These are phyloP conservation scores for Jackrogersella multiformis DNA, from an alignment of 495 filamentous ascomycete genomes.

Conservation along the genomic window DNA sequence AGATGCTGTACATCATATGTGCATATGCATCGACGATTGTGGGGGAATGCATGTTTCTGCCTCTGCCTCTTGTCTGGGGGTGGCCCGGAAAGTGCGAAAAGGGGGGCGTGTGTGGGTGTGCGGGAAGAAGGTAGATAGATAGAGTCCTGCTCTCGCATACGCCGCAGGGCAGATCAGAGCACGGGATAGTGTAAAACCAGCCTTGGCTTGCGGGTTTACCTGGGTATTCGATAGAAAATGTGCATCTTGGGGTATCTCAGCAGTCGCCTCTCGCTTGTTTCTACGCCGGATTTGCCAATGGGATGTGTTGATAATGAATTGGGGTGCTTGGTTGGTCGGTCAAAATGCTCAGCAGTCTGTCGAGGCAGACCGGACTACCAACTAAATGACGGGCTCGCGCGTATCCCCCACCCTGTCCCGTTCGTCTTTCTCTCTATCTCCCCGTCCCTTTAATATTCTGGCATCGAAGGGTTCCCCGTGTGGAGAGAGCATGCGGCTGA, in stretches of 20 bases:
- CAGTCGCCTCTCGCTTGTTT: slow-evolving; percentile 21
- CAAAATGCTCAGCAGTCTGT: neutral
- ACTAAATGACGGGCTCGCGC: neutral
- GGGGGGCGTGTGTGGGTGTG: slow-evolving; percentile 15
- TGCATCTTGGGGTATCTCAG: slow-evolving; percentile 39
- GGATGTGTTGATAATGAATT: slow-evolving; percentile 23
- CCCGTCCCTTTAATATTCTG: no score
- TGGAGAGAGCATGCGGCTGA: slow-evolving; percentile 30
- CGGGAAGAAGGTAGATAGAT: slow-evolving; percentile 5
- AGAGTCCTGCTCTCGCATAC: slow-evolving; percentile 15
- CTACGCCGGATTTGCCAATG: slow-evolving; percentile 28
- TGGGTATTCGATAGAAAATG: slow-evolving; percentile 14
- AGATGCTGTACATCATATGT: slow-evolving; percentile 39
- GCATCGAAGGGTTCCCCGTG: slow-evolving; percentile 2
- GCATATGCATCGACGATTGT: slow-evolving; percentile 45
- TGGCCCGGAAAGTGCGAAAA: slow-evolving; percentile 5
- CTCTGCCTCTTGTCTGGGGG: slow-evolving; percentile 4
- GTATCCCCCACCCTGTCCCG: slow-evolving; percentile 1
- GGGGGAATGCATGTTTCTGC: slow-evolving; percentile 38
- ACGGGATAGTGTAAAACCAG: slow-evolving; percentile 4
- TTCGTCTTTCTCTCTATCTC: neutral
- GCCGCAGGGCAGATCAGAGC: neutral
- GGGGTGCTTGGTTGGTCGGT: slow-evolving; percentile 22
- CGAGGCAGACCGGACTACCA: slow-evolving; percentile 21
- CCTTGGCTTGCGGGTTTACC: slow-evolving; percentile 34